Base-by-base conservation (phyloP, 148 eudicot species). In the Spergularia marina region DNA sequence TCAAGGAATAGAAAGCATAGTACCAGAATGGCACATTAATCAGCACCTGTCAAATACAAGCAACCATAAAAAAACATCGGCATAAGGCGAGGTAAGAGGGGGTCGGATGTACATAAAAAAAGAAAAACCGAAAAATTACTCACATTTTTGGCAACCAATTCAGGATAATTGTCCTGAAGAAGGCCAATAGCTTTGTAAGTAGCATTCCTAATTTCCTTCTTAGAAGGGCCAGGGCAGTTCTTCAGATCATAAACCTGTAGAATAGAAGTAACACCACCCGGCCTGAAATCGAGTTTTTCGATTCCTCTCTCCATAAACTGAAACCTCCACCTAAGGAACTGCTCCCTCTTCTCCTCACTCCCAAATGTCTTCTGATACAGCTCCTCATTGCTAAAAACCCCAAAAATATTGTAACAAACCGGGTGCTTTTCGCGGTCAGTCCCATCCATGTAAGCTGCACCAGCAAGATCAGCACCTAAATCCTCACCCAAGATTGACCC, bases 111-210 rank as follows among this genome's bases (percentile, higher is more conserved):
- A 53, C 36, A 14, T 13, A 6, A 3, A 14, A 3, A 14, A 59
- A 17, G 16, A 7, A 25, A 7, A 51, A 16, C 5, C 0, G 13
- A 21, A 53, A 39, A 68, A 56, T 20, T 20, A 70, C 87, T 82
- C 68, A 89, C 93, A 77, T 89, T 87, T 86, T 74, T 89, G 6
- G 87, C 86, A 6, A 91, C 91, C 44, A 91, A 84, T 74, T 91
- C 96, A 20, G 93, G 96, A 58, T 91, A 91, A 76, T 91, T 89
- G 55, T 91, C 91, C 74, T 91, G 93, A 7, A 91, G 84, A 80
- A 85, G 80, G 0, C 60, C 86, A 78, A 91, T 58, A 56, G 87
- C 89, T 61, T 83, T 84, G 60, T 70, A 87, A 10, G 86, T 85
- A 13, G 88, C 83, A 47, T 34, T 58, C 53, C 93, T 77, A 30